Evolutionary conservation across 1,284 basidiomycete species (phyloP), one percentile per base, ranked within the genome.

Genomic region (Acaromyces ingoldii): DNA sequence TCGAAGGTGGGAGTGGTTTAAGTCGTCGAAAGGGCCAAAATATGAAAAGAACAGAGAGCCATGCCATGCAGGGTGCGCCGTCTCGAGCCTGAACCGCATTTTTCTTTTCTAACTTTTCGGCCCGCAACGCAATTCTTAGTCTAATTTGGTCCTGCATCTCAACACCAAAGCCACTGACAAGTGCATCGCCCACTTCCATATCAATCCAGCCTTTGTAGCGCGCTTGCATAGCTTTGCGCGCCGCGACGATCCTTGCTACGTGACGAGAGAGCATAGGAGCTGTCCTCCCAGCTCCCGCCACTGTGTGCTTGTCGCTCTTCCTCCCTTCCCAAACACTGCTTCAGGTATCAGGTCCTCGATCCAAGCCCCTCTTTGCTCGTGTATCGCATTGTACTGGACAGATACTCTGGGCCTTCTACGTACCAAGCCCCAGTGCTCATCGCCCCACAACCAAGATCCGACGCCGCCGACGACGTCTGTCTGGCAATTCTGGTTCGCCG

Each of bases 361-460:
- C 2, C 15, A 13, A 13, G 22, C 22, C 34, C 42, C 42, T 21
- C 22, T 30, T 29, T 22, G 22, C 4, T 33, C 26, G 24, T n/a
- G n/a, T 26, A 45, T 30, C 17, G 17, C 4, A 45, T 28, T 15
- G 42, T 45, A 2, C 29, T 45, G 25, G 34, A 45, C n/a, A 45
- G n/a, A 31, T 45, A 28, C 30, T 22, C 34, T 25, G 42, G 42
- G 42, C 30, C 42, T n/a, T 13, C 33, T 34, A 13, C 33, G 33
- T n/a, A 13, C 19, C 33, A 19, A 7, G 36, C 24, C 24, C 36
- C 24, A 4, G 6, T 22, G 17, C 34, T 22, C 42, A 45, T 45
- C 25, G 42, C 34, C 42, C 42, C 42, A 19, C 34, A 19, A 45
- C 25, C 19, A 45, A 45, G 34, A 45, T 45, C 22, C 42, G 38